Percentiles rank a stretch among this genome's conserved stretches.
Conservation (phyloP, 2,329 filamentous ascomycete genomes). For the Fusarium nygamai region DNA sequence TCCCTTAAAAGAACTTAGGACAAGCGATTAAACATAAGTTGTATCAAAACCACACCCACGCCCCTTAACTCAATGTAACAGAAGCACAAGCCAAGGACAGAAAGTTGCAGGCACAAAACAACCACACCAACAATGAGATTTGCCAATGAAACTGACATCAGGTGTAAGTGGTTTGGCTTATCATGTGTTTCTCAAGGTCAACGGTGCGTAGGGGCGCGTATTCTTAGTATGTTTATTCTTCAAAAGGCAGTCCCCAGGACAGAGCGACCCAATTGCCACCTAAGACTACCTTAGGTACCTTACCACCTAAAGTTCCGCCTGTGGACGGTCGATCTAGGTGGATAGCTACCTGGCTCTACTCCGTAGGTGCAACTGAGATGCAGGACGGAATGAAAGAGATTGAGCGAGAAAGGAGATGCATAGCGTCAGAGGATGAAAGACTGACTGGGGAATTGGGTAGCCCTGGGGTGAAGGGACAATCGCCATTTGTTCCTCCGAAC, state of each 20-base stretch:
- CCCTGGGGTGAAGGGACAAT: conserved; percentile 5
- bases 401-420: conserved; percentile 32
- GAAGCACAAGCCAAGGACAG: not conserved
- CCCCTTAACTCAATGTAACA: not conserved
- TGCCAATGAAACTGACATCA: not conserved
- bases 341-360: not conserved
- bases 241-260: conserved; percentile 4
- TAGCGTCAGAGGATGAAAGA: conserved; percentile 23
- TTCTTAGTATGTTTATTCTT: not conserved
- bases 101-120: not conserved
- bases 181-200: not conserved
- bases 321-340: not conserved
- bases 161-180: not conserved
- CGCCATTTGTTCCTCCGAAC: not conserved
- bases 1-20: not conserved
- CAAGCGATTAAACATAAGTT: not conserved
- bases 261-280: not conserved
- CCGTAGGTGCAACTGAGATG: conserved; percentile 16
- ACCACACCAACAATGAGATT: not conserved
- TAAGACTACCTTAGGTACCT: not conserved
- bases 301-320: not conserved
- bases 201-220: conserved; percentile 10
- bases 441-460: conserved; percentile 28
- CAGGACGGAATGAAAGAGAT: conserved; percentile 1
- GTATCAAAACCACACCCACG: not conserved